These are phyloP conservation scores for Ceratorhiza oryzae-sativae DNA, from an alignment of 1,284 basidiomycete species.

Conservation along the genomic window DNA sequence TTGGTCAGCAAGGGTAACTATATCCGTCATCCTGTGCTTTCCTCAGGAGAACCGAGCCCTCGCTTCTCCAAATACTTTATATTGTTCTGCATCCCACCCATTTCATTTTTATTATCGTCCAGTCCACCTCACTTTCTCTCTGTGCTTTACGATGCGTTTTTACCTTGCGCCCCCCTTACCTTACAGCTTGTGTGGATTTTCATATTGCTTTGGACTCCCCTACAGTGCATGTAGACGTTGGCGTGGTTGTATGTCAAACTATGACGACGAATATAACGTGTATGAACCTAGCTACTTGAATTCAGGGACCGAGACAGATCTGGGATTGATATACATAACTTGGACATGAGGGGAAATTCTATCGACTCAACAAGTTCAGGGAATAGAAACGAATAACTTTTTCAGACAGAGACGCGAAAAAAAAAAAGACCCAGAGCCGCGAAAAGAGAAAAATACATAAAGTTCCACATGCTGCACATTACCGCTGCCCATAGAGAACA, in stretches of 20 bases:
- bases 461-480: background rate
- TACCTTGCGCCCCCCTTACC: background rate
- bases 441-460: conserved; percentile 14
- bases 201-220: background rate
- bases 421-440: background rate
- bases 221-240: conserved; percentile 3
- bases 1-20: background rate
- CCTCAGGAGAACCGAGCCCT: conserved; percentile 5
- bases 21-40: background rate
- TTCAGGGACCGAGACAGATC: background rate
- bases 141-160: background rate
- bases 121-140: background rate
- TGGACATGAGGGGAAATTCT: background rate
- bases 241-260: background rate
- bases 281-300: conserved; percentile 5
- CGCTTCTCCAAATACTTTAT: background rate
- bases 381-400: conserved; percentile 5
- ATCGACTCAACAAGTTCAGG: background rate
- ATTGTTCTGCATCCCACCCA: background rate
- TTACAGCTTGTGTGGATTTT: conserved; percentile 1
- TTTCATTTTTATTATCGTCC: background rate
- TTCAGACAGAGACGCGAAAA: no score
- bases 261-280: conserved; percentile 28
- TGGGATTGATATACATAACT: conserved; percentile 8
- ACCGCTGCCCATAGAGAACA: background rate